Evolutionary conservation across 352 stramenopile species (phyloP).

Genomic region (Phytophthora niederhauseri): DNA sequence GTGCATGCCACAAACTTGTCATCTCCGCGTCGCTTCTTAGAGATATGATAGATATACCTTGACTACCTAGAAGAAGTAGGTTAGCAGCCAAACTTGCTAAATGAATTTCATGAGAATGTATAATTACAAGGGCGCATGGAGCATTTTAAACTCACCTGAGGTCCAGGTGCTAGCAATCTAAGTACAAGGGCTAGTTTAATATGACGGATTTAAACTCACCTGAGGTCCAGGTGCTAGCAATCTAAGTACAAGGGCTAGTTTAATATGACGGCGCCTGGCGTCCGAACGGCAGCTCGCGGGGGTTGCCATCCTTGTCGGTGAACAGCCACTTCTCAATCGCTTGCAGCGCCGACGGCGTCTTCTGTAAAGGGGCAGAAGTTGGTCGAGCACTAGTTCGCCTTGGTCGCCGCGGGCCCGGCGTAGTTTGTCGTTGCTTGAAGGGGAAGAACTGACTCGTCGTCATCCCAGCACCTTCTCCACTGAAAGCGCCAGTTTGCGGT

Average conservation of each 20-base stretch:
- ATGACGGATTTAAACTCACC: no score
- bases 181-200: conserved; percentile 23
- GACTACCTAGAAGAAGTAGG: no score
- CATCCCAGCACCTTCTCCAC: conserved; percentile 15
- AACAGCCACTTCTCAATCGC: conserved; percentile 68
- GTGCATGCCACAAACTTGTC: no score
- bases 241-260: conserved; percentile 25
- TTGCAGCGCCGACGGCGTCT: conserved; percentile 41
- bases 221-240: neutral
- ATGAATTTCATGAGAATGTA: neutral
- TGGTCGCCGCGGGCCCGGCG: conserved; percentile 19
- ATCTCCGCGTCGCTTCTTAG: no score
- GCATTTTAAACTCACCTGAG: neutral
- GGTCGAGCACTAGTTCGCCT: conserved; percentile 23
- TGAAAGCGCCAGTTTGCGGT: conserved; percentile 11
- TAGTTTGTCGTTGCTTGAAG: conserved; percentile 40
- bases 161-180: neutral
- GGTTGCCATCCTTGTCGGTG: conserved; percentile 46
- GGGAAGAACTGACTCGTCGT: conserved; percentile 39
- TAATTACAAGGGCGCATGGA: conserved; percentile 5
- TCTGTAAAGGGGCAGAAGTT: conserved; percentile 19
- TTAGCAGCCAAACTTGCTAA: neutral
- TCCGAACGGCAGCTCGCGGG: conserved; percentile 37
- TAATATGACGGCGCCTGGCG: conserved; percentile 40
- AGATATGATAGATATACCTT: no score